Evolutionary conservation across 805 yeast species (phyloP), one percentile per base, ranked within the genome.

Genomic region (Yamadazyma olivae): DNA sequence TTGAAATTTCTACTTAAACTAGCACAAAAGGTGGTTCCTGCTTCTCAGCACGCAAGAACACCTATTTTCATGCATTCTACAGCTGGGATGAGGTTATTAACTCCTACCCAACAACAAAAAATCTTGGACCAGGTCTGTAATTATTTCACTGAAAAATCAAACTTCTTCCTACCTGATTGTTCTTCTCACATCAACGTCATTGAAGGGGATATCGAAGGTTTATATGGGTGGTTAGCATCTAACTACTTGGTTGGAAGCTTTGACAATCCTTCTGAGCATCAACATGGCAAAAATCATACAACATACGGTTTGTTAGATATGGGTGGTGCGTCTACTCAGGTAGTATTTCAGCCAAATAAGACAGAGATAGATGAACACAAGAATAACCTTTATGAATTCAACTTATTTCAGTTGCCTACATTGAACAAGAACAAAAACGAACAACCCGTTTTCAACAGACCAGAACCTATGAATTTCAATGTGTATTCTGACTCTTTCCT

Each of bases 31-130:
- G 61, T 77, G 5, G 72, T 82, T 2, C 90, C 90, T 12, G 59
- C 64, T 35, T 73, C 76, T 13, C 85, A 80, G 50, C 79, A 75
- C 33, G 49, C 49, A 7, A 51, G 87, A 32, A 82, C 90, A 0
- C 90, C 90, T 0, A 65, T 82, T 1, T 81, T 79, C 45, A 52
- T 82, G 5, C 86, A 81, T 53, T 79, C 85, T 1, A 81, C 88
- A 0, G 88, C 83, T 0, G 86, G 86, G 0, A 71, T 81, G 78
- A 56, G 87, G 29, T 53, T 76, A 10, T 56, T 81, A 27, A 70
- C 68, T 15, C 83, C 81, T 1, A 59, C 65, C 9, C 74, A 74
- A 23, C 79, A 74, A 45, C 59, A 59, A 28, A 54, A 56, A 13
- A 67, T 80, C 14, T 49, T 80, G 38, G 62, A 58, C 12, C 58